Conservation (phyloP, 768 basidiomycete species). For the Tylopilus cervinicoccineus region DNA sequence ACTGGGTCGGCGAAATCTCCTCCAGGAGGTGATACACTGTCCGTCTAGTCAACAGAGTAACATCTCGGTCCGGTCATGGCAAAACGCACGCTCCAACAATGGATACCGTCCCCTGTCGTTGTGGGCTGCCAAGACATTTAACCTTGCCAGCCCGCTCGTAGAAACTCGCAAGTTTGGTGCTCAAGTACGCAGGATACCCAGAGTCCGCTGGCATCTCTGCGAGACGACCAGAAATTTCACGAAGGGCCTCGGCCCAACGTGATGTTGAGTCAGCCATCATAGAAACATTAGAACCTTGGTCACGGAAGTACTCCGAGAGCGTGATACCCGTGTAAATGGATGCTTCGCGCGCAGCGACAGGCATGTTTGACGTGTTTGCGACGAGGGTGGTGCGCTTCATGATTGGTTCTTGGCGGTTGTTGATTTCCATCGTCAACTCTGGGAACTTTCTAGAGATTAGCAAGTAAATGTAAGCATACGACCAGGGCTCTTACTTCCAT, state of each 20-base stretch:
- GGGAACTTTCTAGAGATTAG: constrained; percentile 57
- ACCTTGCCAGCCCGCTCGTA: constrained; percentile 99
- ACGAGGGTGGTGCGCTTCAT: constrained; percentile 99
- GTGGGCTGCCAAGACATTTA: constrained; percentile 84
- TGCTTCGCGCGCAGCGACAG: constrained; percentile 97
- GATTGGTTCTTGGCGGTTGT: constrained; percentile 94
- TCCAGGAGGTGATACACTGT: constrained; percentile 94
- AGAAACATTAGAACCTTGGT: constrained; percentile 94
- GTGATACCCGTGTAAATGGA: constrained; percentile 99
- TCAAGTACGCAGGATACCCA: constrained; percentile 96
- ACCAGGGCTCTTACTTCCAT: constrained; percentile 66
- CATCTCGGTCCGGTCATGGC: not conserved
- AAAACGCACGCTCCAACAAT: constrained; percentile 94
- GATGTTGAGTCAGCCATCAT: constrained; percentile 99
- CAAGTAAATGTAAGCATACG: constrained; percentile 2
- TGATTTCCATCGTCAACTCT: constrained; percentile 87
- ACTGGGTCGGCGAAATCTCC: constrained; percentile 99
- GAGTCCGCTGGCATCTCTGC: constrained; percentile 99
- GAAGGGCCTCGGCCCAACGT: constrained; percentile 98
- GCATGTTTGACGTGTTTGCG: constrained; percentile 99
- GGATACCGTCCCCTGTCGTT: constrained; percentile 88
- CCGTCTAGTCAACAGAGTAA: constrained; percentile 9
- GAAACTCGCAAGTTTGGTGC: constrained; percentile 94
- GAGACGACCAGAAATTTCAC: constrained; percentile 98
- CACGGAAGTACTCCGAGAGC: constrained; percentile 98